Percentiles rank a stretch among this genome's conserved stretches.
Evolutionary conservation across 257 asterid genomes (phyloP).

Genomic region (Gardenia jasminoides): DNA sequence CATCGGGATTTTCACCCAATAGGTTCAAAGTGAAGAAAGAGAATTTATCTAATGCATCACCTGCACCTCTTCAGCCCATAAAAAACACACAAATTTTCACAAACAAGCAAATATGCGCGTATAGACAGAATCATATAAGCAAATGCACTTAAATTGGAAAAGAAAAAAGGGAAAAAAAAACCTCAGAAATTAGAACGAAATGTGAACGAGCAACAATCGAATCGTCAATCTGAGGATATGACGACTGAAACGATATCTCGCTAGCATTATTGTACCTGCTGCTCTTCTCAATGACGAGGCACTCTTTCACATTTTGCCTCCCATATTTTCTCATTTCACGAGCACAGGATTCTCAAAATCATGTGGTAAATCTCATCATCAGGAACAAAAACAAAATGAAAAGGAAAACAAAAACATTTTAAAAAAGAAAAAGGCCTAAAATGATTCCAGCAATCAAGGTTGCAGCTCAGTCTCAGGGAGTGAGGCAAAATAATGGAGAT

Average conservation of each 20-base stretch:
- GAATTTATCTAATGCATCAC: background rate
- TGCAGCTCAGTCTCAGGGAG: no score
- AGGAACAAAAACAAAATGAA: background rate
- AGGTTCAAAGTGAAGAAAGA: conserved; percentile 11
- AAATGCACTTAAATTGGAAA: background rate
- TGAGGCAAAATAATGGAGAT: background rate
- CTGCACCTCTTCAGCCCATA: background rate
- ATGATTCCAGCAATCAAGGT: background rate
- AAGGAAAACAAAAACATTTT: no score
- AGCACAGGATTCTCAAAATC: conserved; percentile 23
- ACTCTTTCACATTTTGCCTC: conserved; percentile 32
- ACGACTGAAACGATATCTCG: conserved; percentile 96
- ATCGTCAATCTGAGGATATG: conserved; percentile 55
- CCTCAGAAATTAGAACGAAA: background rate
- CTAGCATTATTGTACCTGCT: conserved; percentile 62
- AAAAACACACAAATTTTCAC: background rate
- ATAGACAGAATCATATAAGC: no score
- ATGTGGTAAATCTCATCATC: background rate
- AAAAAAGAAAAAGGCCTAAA: no score
- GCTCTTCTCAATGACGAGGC: conserved; percentile 35
- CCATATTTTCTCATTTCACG: conserved; percentile 4
- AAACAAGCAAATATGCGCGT: background rate
- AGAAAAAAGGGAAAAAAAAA: background rate
- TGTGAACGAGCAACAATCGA: conserved; percentile 98
- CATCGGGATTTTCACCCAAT: conserved; percentile 6